Conservation (phyloP, 805 yeast species). For the Wickerhamiella domercqiae region DNA sequence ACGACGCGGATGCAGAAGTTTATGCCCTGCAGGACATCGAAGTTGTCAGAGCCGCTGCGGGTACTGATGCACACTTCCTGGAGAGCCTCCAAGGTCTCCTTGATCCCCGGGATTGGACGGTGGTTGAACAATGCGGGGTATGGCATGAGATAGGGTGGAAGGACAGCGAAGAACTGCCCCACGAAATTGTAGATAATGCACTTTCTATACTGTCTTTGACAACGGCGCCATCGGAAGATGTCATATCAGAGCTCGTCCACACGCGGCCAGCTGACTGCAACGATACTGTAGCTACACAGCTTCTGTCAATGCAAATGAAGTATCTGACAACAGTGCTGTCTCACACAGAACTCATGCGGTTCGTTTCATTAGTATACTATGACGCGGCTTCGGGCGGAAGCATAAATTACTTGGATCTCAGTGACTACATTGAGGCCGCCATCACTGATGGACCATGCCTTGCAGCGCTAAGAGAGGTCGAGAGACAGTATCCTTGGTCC, state of each 20-base stretch:
- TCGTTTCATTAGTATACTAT: slow-evolving; percentile 12
- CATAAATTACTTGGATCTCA: slow-evolving; percentile 16
- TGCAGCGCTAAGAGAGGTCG: background rate
- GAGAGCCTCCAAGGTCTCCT: background rate
- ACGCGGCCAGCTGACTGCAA: background rate
- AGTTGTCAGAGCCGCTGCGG: too few species aligned
- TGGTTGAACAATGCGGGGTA: background rate
- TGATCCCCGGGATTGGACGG: background rate
- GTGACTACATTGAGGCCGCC: slow-evolving; percentile 16
- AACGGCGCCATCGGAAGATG: background rate
- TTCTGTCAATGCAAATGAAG: slow-evolving; percentile 11
- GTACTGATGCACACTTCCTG: too few species aligned
- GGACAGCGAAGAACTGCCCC: background rate
- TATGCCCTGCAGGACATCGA: too few species aligned
- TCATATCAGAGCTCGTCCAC: slow-evolving; percentile 1
- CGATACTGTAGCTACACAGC: background rate
- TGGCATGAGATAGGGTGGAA: background rate
- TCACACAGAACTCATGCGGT: slow-evolving; percentile 14
- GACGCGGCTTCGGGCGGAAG: slow-evolving; percentile 8
- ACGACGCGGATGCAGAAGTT: too few species aligned
- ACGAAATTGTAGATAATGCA: background rate
- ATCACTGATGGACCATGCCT: slow-evolving; percentile 14
- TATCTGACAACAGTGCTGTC: slow-evolving; percentile 14
- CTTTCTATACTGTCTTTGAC: too few species aligned
- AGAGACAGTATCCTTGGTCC: background rate